Base-by-base conservation (phyloP, 2,329 filamentous ascomycete species). In the Penicillium frequentans region DNA sequence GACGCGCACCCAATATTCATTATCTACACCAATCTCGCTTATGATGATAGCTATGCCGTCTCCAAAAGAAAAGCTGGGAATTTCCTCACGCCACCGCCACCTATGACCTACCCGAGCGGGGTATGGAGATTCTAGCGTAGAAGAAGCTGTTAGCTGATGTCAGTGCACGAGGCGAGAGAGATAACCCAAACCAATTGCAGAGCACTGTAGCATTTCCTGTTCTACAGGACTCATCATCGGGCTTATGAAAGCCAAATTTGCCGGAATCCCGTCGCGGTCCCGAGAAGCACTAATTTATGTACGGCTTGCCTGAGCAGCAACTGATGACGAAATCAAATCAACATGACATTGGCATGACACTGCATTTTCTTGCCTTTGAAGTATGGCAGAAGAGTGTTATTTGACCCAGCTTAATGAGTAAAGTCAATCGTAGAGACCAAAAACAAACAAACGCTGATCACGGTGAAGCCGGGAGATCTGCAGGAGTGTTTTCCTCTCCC, bases 191-290 rank as follows among this genome's bases (percentile, higher is more conserved):
- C 56, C 33, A 58, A 55, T 56, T 24, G 52, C 39, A 48, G 16
- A 14, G n/a, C 4, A 37, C 43, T 43, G 10, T 21, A 10, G 14
- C 33, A n/a, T n/a, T 31, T 29, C 13, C 43, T 29, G 23, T 7
- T 53, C 23, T 39, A 48, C 31, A 29, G 43, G 23, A 23, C 50
- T 53, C 49, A 50, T 53, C 31, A 35, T 42, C 24, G 24, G 10
- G 16, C 23, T 21, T 23, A 24, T 19, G n/a, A 26, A 46, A 21
- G 51, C 48, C 43, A 16, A 53, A 23, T 10, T 39, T 23, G 13
- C 46, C 59, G 57, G 59, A 59, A 57, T 44, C 49, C 55, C 59
- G 59, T 49, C 59, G 59, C 59, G 39, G 39, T 24, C 44, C 59
- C 59, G 59, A 37, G 46, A 58, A 42, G 49, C 52, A 46, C 52